These are phyloP conservation scores for Wickerhamiella sorbophila DNA, from an alignment of 805 yeast species.

Conservation along the genomic window DNA sequence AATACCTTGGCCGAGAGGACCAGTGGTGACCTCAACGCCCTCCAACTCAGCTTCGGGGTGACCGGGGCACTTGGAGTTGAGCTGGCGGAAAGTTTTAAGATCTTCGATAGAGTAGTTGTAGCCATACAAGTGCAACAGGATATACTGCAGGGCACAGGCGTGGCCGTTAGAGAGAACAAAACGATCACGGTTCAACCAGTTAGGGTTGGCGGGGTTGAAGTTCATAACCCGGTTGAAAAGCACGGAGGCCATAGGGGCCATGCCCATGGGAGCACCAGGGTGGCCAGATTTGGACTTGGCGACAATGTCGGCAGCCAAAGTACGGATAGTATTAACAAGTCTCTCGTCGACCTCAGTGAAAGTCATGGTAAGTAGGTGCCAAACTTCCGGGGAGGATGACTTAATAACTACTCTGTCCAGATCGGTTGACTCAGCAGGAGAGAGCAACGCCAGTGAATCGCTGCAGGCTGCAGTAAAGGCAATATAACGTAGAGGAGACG, in stretches of 20 bases:
- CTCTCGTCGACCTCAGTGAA: slow-evolving; percentile 49
- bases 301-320: slow-evolving; percentile 76
- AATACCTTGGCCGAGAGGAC: slow-evolving; percentile 98
- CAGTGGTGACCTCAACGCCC: slow-evolving; percentile 95
- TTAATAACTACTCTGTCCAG: no score
- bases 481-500: no score
- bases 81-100: slow-evolving; percentile 78
- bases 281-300: slow-evolving; percentile 89
- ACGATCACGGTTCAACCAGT: slow-evolving; percentile 91
- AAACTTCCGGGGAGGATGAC: no score
- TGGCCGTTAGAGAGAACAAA: slow-evolving; percentile 94
- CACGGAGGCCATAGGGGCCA: slow-evolving; percentile 91
- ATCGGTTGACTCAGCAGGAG: no score
- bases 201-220: slow-evolving; percentile 81
- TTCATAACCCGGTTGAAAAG: slow-evolving; percentile 61
- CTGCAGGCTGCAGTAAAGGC: no score
- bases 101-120: slow-evolving; percentile 71
- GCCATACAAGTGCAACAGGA: slow-evolving; percentile 74
- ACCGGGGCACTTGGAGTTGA: slow-evolving; percentile 87
- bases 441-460: no score
- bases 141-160: slow-evolving; percentile 80
- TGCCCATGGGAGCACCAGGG: slow-evolving; percentile 98
- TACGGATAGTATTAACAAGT: slow-evolving; percentile 79
- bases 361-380: slow-evolving; percentile 13
- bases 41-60: slow-evolving; percentile 89